Percentiles rank a stretch among this genome's conserved stretches.
Conservation (phyloP, 768 basidiomycete genomes). For the Termitomyces sp. region DNA sequence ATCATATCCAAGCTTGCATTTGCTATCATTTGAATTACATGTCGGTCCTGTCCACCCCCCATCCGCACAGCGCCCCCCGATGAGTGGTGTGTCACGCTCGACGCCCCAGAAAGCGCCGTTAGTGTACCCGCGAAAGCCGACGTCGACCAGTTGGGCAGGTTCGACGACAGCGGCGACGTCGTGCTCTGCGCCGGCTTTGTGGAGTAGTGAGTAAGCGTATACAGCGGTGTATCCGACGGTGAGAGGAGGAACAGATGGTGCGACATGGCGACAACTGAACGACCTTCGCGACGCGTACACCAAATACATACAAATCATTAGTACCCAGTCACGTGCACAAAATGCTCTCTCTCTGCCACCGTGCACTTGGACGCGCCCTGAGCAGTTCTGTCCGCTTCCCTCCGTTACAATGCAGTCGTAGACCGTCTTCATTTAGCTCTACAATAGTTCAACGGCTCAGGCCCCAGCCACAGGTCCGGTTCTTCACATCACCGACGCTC, state of each 20-base stretch:
- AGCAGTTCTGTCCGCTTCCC: neutral
- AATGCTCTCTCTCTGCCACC: conserved; percentile 14
- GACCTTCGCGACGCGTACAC: conserved; percentile 3
- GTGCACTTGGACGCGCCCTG: conserved; percentile 5
- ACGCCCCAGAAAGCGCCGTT: conserved; percentile 82
- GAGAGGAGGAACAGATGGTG: conserved; percentile 85
- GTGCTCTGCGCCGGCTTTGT: conserved; percentile 62
- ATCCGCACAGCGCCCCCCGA: conserved; percentile 63
- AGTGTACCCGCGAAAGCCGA: conserved; percentile 89
- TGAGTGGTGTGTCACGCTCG: conserved; percentile 68
- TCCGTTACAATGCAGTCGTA: conserved; percentile 9
- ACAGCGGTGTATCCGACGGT: conserved; percentile 84
- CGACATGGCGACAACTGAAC: conserved; percentile 50
- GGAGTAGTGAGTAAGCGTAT: conserved; percentile 80
- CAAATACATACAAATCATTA: conserved; percentile 8
- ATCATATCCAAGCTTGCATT: conserved; percentile 94
- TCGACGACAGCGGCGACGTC: conserved; percentile 71
- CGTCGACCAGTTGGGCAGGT: conserved; percentile 87
- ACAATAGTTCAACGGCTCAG: neutral
- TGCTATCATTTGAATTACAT: conserved; percentile 99
- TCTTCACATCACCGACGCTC: conserved; percentile 12
- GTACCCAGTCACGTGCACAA: conserved; percentile 10
- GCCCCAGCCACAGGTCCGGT: conserved; percentile 3
- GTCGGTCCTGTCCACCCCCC: conserved; percentile 82
- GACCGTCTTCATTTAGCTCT: neutral